Evolutionary conservation across 768 basidiomycete species (phyloP), one percentile per base, ranked within the genome.

Genomic region (Mrakia blollopis): DNA sequence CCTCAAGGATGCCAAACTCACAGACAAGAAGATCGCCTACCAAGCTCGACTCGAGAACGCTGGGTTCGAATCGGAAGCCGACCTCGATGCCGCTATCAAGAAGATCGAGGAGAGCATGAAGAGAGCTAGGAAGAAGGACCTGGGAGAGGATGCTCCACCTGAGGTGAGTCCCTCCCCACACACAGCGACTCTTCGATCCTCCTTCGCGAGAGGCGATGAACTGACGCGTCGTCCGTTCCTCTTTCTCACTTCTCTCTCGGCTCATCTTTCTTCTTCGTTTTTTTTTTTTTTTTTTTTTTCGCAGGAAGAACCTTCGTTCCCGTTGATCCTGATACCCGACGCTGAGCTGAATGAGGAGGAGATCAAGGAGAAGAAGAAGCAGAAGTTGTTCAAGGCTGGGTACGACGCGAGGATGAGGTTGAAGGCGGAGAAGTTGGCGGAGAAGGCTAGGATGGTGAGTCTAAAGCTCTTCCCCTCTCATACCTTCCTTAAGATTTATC

Each of bases 291-390:
- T n/a, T 57, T 57, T 57, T 10, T 0, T n/a, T 18, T 14, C 7
- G 14, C 81, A 91, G 87, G 91, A 93, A 81, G 95, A 94, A 30
- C 86, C 86, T 1, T 88, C 89, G 0, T 99, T 94, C 85, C 94
- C 93, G 28, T 87, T 99, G 2, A 86, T 96, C n/a, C 93, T 97
- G 80, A 86, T 91, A 2, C 94, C 94, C 0, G 97, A 99, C 83
- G 90, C 88, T 9, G 91, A 96, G 77, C 91, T 94, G 79, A 78
- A 93, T 80, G 95, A 98, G 81, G 94, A 96, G 57, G 87, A 89
- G 35, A 82, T 98, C 50, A 98, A 92, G 82, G 97, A 99, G 84
- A 99, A 98, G 85, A 90, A 90, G 81, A 92, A 91, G 81, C 97
- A 99, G 82, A 91, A 89, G 79, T 86, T 98, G 44, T 85, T 95